Evolutionary conservation across 2,329 filamentous ascomycete species (phyloP), one percentile per base, ranked within the genome.

Genomic region (Tolypocladium tropicale): DNA sequence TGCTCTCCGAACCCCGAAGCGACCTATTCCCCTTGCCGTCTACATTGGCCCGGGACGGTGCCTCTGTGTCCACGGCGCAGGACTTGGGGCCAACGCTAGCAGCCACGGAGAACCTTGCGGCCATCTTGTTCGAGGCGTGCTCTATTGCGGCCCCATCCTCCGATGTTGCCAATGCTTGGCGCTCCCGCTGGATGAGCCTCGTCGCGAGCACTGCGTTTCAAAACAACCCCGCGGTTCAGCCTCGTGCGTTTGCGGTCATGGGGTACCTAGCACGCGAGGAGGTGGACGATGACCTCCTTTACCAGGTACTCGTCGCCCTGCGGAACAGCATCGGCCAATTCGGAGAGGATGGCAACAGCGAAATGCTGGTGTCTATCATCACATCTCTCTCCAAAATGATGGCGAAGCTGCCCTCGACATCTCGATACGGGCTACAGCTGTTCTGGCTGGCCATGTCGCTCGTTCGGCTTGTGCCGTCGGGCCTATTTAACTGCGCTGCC

Each of bases 181-280:
- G 85, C 30, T 84, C 85, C 23, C 78, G 85, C 23, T 88, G 85
- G 85, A 88, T 88, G 85, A 86, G 84, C 62, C 72, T 88, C 25
- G 84, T 88, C 41, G 84, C 85, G 18, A 88, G 85, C 64, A 88
- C 84, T 11, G 85, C 85, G 0, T 88, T 88, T 65, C 85, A 88
- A 65, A 87, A 84, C 64, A 88, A 88, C 64, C 85, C 84, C 10
- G 84, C 85, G 2, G 85, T 88, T 56, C 85, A 88, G 60, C 84
- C 85, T 6, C 75, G 83, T 23, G 85, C 85, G 1, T 88, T 88
- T 62, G 80, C 83, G 2, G 84, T 88, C 43, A 87, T 88, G 84
- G 85, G 85, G 16, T 88, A 84, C 61, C 70, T 88, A 11, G 84
- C 85, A 28, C 76, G 83, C n/a, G 84, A 88, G 64, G 84, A 88